Evolutionary conservation across 306 rosid genomes (phyloP), one percentile per base, ranked within the genome.

Genomic region (Pterocarpus santalinus): DNA sequence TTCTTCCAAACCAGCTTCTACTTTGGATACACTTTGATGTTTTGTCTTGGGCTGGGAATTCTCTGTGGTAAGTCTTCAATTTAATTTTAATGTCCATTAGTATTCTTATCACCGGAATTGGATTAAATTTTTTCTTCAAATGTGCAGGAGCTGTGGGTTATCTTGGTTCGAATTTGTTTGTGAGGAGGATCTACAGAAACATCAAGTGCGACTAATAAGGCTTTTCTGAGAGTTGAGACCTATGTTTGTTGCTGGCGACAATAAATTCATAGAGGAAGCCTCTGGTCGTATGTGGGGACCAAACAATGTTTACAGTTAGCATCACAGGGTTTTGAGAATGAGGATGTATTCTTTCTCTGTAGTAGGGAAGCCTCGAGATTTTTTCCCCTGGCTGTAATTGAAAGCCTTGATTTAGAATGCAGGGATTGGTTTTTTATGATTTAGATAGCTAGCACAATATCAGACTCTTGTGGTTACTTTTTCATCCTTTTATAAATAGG

Each of bases 1-100:
- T 96, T 96, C 88, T 96, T 96, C 89, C 99, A 96, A 86, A 96
- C 97, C 52, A 93, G 99, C 90, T 96, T 96, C 89, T 96, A 96
- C 80, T 96, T 96, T 84, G 99, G 99, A 78, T 96, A 96, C 93
- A 96, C 99, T 49, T 69, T 90, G 90, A 96, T 96, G 99, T 93
- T 96, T 79, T 96, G 99, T 80, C 98, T 96, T 34, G 99, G 99
- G 36, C 88, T 96, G 72, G 99, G 99, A 81, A 93, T 93, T 86
- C 97, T 96, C 64, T 96, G 99, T 35, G 99, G 99, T 96, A 87
- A 87, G 97, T 88, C 64, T 41, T 79, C 34, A 12, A 64, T 80
- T 82, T 69, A 51, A 81, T 72, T 63, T 61, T 53, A 44, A 41
- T 9, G 5, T 68, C 33, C 17, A 12, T 14, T 82, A 57, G 55